Base-by-base conservation (phyloP, 306 rosid genomes). In the Trifolium pratense region DNA sequence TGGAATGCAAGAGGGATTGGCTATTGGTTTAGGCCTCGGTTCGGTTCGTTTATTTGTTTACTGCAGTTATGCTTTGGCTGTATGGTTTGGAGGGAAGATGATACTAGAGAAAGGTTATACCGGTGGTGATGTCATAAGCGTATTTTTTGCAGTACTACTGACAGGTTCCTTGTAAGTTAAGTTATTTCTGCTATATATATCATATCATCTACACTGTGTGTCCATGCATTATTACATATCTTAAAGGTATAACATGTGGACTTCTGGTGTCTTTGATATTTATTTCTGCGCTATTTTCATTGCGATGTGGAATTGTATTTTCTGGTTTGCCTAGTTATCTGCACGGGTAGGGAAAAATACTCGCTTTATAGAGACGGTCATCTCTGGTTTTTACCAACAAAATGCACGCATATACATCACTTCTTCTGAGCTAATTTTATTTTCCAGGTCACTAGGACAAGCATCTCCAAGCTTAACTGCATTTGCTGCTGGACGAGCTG, bases 61-160 rank as follows among this genome's bases (percentile, higher is more conserved):
- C 78, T 9, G 86, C 56, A 66, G 79, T 18, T 91, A 87, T 77
- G 86, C 74, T 57, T 75, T 87, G 82, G 85, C 89, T 8, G 68
- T 84, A 73, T 90, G 93, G 96, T 90, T 73, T 78, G 96, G 93
- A 67, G 88, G 86, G 61, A 88, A 80, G 84, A 80, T 90, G 96
- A 70, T 90, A 45, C 53, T 88, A 18, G 87, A 90, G 42, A 85
- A 85, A 74, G 91, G 90, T 66, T 86, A 90, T 46, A 78, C 77
- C 1, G 96, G 93, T n/a, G 96, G 96, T 31, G 73, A 82, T 48
- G 91, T 87, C 37, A 49, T 85, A 12, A 80, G 71, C 8, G 86
- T 87, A 37, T 85, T 90, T 68, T 14, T 74, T 11, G 88, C 96
- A 34, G n/a, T n/a, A n/a, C 75, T 90, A 21, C 70, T 88, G 78